Evolutionary conservation across 768 basidiomycete genomes (phyloP).

Genomic region (Leccinum olivaceopallidum): DNA sequence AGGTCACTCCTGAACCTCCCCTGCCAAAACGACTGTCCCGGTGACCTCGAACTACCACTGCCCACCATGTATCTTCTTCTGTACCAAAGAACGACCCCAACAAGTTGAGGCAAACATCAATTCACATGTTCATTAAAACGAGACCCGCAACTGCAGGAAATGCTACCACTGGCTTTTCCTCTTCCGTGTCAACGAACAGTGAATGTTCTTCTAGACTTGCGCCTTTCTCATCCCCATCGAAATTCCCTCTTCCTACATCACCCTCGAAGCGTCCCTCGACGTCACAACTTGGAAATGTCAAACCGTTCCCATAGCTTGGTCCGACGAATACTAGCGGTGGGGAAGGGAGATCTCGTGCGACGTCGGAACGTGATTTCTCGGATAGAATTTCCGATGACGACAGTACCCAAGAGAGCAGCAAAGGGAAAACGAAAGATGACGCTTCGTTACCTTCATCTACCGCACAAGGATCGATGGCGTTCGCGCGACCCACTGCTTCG

Average conservation of each 20-base stretch:
- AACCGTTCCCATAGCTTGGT: constrained; percentile 8
- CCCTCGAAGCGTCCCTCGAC: constrained; percentile 18
- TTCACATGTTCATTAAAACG: constrained; percentile 21
- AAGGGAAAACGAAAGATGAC: constrained; percentile 10
- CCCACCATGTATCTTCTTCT: constrained; percentile 9
- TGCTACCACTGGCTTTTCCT: background rate
- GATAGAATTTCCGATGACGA: constrained; percentile 7
- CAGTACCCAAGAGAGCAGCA: constrained; percentile 1
- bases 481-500: no score
- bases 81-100: constrained; percentile 7
- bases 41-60: constrained; percentile 2
- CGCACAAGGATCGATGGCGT: no score
- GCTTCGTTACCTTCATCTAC: no score
- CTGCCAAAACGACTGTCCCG: constrained; percentile 5
- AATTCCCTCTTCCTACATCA: constrained; percentile 27
- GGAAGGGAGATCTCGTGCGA: constrained; percentile 14
- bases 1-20: constrained; percentile 6
- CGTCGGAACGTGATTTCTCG: constrained; percentile 48
- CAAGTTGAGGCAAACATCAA: constrained; percentile 22
- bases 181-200: constrained; percentile 9
- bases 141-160: background rate
- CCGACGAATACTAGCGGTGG: background rate
- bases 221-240: constrained; percentile 27
- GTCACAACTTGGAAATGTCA: constrained; percentile 8
- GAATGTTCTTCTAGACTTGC: constrained; percentile 11